A percentile compares a stretch with the other conserved stretches of the same genome.
phyloP scores from a whole-genome alignment of 2,329 filamentous ascomycete species.

The Talaromyces pinophilus region DNA sequence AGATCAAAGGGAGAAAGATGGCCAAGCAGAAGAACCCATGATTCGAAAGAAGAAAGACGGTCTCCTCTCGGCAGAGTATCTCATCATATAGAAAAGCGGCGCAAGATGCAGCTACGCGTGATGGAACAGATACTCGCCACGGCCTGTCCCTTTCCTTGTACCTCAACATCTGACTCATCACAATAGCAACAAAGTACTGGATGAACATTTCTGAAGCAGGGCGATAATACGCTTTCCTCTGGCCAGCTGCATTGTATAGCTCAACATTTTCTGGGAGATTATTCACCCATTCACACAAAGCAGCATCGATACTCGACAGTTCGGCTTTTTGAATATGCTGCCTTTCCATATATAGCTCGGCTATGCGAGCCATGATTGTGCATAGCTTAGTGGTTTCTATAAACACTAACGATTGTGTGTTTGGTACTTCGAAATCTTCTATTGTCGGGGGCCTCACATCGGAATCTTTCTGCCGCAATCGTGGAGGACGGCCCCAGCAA shows the following conservation, averaged over 20 bases:
- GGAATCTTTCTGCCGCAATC: slow-evolving; percentile 4
- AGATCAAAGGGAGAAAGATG: slow-evolving; percentile 15
- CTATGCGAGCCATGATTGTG: slow-evolving; percentile 7
- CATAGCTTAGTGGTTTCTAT: slow-evolving; percentile 19
- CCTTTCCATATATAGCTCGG: slow-evolving; percentile 17
- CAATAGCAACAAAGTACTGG: slow-evolving; percentile 16
- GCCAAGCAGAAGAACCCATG: slow-evolving; percentile 19
- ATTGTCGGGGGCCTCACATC: slow-evolving; percentile 8
- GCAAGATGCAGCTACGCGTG: slow-evolving; percentile 16
- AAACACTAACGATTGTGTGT: slow-evolving; percentile 8
- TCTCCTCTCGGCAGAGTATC: slow-evolving; percentile 15
- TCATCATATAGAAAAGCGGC: slow-evolving; percentile 19
- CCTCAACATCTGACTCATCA: slow-evolving; percentile 18
- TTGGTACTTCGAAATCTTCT: slow-evolving; percentile 12
- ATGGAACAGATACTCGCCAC: slow-evolving; percentile 8
- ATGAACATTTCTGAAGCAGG: slow-evolving; percentile 16
- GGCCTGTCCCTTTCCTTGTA: slow-evolving; percentile 3
- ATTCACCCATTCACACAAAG: slow-evolving; percentile 16
- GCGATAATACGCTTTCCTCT: slow-evolving; percentile 12
- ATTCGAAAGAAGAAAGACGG: slow-evolving; percentile 13
- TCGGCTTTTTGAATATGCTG: not conserved
- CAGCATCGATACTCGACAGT: slow-evolving; percentile 3
- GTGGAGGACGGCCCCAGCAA: slow-evolving; percentile 10
- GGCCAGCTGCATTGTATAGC: slow-evolving; percentile 3
- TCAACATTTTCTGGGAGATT: slow-evolving; percentile 9